Base-by-base conservation (phyloP, 345 rosid genomes). In the Eutrema japonicum region DNA sequence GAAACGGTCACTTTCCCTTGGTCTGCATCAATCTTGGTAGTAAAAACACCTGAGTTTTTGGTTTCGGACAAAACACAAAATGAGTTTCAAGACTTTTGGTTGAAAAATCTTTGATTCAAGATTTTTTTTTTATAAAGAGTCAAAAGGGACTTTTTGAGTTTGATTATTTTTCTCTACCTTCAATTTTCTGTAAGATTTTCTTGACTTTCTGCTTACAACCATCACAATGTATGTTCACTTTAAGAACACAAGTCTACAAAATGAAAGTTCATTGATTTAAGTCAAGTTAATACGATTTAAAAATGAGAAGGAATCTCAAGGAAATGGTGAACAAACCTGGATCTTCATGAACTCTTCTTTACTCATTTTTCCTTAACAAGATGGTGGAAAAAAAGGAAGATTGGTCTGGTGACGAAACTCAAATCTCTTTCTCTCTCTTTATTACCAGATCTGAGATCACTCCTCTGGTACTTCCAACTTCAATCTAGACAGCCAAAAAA, bases 281-380 rank as follows among this genome's bases (percentile, higher is more conserved):
- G 26, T 30, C 48, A 66, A 22, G 26, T 1, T 22, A 22, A 22
- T 22, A 22, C 26, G 1, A 22, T 22, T 22, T 22, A 22, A 22
- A 22, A 22, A 22, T 22, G 26, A 68, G 64, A 83, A 84, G 74
- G 46, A 78, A 78, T 38, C 73, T 68, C 10, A 62, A 11, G 45
- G 33, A 26, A 45, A 32, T 37, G 50, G 50, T 61, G 30, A 56
- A 48, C 61, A 48, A 67, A 94, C 98, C 95, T 94, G 95, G 82
- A 91, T 88, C 92, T 89, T 94, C 91, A 94, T 85, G 40, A 94
- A 73, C 95, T 94, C 98, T 74, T 94, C 98, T 84, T 91, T 94
- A 84, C 95, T 91, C 98, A 94, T 93, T 76, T 78, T 79, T 54
- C 0, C 53, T 62, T 40, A 71, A 60, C 13, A 58, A n/a, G 33